phyloP scores from a whole-genome alignment of 208 protist genomes.

The Acanthamoeba divionensis region DNA sequence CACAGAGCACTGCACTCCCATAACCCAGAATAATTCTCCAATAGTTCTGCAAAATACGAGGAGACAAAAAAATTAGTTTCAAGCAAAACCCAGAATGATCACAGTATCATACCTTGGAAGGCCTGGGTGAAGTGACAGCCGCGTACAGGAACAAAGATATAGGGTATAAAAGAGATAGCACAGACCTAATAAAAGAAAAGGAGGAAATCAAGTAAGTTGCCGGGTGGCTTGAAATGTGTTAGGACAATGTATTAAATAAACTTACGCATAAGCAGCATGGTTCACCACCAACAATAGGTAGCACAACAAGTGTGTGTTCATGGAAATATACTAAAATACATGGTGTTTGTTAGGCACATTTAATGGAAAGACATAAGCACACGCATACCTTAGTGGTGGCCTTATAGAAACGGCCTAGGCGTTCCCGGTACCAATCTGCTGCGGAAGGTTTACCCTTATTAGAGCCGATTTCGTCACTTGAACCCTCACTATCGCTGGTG shows the following conservation, averaged over 20 bases:
- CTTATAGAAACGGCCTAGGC: not conserved
- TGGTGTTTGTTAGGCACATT: too few relatives aligned
- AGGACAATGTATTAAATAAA: not conserved
- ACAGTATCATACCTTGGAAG: not conserved
- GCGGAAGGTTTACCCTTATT: not conserved
- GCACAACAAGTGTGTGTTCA: slow-evolving; percentile 20
- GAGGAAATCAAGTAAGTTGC: not conserved
- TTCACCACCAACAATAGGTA: slow-evolving; percentile 28
- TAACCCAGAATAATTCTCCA: slow-evolving; percentile 59
- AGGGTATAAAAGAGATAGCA: not conserved
- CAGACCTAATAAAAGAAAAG: too few relatives aligned
- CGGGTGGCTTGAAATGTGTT: not conserved
- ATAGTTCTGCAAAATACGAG: slow-evolving; percentile 51
- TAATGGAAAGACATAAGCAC: too few relatives aligned
- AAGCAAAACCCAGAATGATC: not conserved
- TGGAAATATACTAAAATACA: not conserved
- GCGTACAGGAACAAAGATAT: slow-evolving; percentile 26
- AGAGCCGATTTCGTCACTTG: not conserved
- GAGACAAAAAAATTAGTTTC: slow-evolving; percentile 4
- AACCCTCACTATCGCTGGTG: not conserved
- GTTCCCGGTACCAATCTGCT: not conserved
- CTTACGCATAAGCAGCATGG: not conserved
- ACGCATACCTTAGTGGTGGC: too few relatives aligned
- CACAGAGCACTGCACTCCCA: slow-evolving; percentile 2
- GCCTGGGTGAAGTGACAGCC: not conserved